Base-by-base conservation (phyloP, 148 eudicot species). In the Pharnaceum exiguum region DNA sequence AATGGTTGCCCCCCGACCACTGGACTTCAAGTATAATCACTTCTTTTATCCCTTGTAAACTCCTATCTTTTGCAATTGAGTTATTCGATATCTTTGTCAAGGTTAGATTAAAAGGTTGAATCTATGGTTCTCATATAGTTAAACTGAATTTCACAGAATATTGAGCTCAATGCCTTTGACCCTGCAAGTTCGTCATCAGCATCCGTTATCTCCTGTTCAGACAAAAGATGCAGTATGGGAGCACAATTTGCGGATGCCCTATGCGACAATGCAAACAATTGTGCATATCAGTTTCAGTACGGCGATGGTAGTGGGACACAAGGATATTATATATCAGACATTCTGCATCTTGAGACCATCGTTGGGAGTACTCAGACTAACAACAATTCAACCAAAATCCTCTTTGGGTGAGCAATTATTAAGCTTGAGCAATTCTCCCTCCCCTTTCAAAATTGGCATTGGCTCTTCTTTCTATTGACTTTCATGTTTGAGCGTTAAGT, bases 271-370 rank as follows among this genome's bases (percentile, higher is more conserved):
- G 69, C 77, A 53, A 87, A 68, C 60, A 70, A 85, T 51, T 91
- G 97, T 57, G 74, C 85, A 47, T 91, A 91, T 63, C 85, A 77
- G 13, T 91, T 91, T 60, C 93, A 85, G 50, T 91, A 91, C 35
- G 97, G 97, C 43, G 97, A 91, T 71, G 97, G 97, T 27, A 91
- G 97, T 72, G 97, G 95, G 45, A 76, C 97, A 3, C 80, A 87
- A 16, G 97, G 97, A 13, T 80, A 65, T 70, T 91, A 91, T 62
- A 74, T 87, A 16, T 65, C 80, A 1, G 97, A 91, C 52, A 16
- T 75, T 57, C 62, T 91, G 73, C 82, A 75, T 66, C 74, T 91
- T 11, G 84, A 83, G 10, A 71, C 85, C 3, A 56, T 87, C 26
- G 75, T 71, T 49, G 95, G 89, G 49, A 77, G 64, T 64, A 62